Evolutionary conservation across 1,284 basidiomycete species (phyloP), one percentile per base, ranked within the genome.

Genomic region (Rhodotorula sp.): DNA sequence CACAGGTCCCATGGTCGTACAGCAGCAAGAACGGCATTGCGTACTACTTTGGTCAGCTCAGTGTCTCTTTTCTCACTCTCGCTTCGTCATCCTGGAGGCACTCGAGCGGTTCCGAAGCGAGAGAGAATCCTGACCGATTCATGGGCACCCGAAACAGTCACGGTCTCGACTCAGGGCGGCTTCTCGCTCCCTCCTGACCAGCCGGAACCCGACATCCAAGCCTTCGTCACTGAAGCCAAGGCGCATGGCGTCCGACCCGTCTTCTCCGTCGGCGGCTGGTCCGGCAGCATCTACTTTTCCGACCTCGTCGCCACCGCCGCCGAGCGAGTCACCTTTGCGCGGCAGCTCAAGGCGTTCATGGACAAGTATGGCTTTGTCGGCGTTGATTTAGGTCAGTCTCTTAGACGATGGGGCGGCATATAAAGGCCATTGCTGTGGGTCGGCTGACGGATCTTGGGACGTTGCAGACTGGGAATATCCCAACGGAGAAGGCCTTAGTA

Each of bases 391-490:
- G 67, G 55, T 61, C 17, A 26, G 24, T 24, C 29, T 48, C 29
- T 20, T 49, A 6, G 5, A 24, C 33, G 48, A 5, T 6, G 44
- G 26, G 7, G 17, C 5, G 24, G 22, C 30, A 30, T 3, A 14
- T 18, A 24, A 6, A 15, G 57, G 20, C 33, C n/a, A 46, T 53
- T 37, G 22, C 33, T 56, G n/a, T n/a, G n/a, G n/a, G 12, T 29
- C 26, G 30, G 3, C 12, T 44, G 6, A 45, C 48, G 26, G 24
- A n/a, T 18, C 42, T 75, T 46, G 12, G 2, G 6, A 6, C 14
- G 44, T 0, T 17, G n/a, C 33, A 60, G 92, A 94, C 79, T 94
- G 91, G 91, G 93, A 94, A 80, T 95, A 93, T 80, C 92, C 92
- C 56, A 90, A 88, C 56, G 84, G 84, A 66, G 70, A 76, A 2